These are phyloP conservation scores for Pyracantha coccinea DNA, from an alignment of 331 rosid genomes.

Conservation along the genomic window DNA sequence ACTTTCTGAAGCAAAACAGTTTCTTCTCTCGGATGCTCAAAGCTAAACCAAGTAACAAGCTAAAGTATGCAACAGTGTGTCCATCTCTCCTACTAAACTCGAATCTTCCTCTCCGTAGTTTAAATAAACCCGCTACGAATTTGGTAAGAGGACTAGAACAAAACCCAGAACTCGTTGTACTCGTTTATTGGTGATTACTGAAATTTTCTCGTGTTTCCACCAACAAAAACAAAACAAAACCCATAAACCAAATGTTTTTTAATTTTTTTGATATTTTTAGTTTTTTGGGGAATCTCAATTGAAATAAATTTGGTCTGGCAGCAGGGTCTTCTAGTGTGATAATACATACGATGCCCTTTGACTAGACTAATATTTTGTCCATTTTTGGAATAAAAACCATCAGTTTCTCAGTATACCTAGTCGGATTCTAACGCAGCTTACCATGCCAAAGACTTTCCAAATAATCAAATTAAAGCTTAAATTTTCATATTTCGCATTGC, in stretches of 20 bases:
- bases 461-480: neutral
- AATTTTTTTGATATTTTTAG: neutral
- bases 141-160: neutral
- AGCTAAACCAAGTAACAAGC: neutral
- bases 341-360: neutral
- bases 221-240: no score
- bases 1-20: conserved; percentile 31
- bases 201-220: no score
- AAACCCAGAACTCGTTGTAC: neutral
- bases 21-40: conserved; percentile 34
- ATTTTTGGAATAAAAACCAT: neutral
- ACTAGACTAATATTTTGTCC: conserved; percentile 5
- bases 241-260: no score
- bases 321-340: neutral
- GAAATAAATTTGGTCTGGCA: neutral
- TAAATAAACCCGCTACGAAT: no score
- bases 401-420: neutral
- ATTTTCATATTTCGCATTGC: neutral
- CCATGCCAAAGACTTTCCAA: neutral
- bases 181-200: no score
- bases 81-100: no score
- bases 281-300: neutral
- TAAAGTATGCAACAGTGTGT: no score
- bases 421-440: no score
- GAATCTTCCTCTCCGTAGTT: no score